Conservation (phyloP, 1,284 basidiomycete species). For the Malassezia nana region DNA sequence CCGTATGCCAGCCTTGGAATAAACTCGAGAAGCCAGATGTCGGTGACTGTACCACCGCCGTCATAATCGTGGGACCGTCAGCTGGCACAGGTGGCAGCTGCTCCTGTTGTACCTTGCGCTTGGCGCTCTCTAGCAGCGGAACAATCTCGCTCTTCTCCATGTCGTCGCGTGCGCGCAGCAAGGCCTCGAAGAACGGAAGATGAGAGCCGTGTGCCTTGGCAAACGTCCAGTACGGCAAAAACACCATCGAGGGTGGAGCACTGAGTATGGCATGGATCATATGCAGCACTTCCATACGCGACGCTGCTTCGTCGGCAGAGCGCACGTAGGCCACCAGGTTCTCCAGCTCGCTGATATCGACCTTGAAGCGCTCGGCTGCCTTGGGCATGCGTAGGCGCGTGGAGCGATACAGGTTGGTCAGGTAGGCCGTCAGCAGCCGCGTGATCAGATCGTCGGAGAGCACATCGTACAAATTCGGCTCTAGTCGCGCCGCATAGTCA, state of each 20-base stretch:
- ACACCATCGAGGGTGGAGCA: conserved; percentile 81
- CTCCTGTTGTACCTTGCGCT: conserved; percentile 64
- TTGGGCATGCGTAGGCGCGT: conserved; percentile 78
- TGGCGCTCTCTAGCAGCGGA: conserved; percentile 88
- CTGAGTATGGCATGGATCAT: conserved; percentile 65
- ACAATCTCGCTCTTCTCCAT: conserved; percentile 74
- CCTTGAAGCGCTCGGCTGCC: conserved; percentile 69
- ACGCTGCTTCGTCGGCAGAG: conserved; percentile 67
- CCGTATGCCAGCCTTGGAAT: conserved; percentile 15
- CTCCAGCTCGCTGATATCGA: conserved; percentile 68
- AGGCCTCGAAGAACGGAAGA: conserved; percentile 74
- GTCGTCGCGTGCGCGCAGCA: conserved; percentile 82
- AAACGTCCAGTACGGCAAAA: conserved; percentile 82
- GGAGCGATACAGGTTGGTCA: conserved; percentile 68
- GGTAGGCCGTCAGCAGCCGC: conserved; percentile 77
- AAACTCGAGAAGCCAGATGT: conserved; percentile 20
- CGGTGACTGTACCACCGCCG: conserved; percentile 30
- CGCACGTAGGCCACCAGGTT: conserved; percentile 74
- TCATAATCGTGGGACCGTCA: conserved; percentile 36
- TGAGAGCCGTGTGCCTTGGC: conserved; percentile 93
- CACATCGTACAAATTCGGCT: conserved; percentile 79
- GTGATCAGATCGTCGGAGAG: conserved; percentile 88
- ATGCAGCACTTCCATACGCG: conserved; percentile 76
- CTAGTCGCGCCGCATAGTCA: conserved; percentile 84
- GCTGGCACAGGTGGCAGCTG: conserved; percentile 36